Evolutionary conservation across 306 rosid genomes (phyloP).

Genomic region (Prunus campanulata): DNA sequence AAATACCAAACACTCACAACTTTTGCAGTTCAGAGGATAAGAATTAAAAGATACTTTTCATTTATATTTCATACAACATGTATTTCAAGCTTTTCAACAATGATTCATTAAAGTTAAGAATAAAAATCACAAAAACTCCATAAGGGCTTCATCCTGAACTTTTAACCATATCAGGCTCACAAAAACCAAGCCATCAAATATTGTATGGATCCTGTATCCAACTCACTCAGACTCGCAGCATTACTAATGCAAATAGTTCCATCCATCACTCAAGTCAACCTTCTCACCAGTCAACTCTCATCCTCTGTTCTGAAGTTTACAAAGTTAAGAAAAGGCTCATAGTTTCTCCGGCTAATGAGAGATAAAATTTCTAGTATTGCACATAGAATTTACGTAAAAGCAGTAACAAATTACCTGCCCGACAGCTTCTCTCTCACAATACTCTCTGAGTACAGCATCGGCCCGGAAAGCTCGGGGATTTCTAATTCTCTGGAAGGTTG

Average conservation of each 20-base stretch:
- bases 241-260: background rate
- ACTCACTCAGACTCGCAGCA: background rate
- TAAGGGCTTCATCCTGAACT: background rate
- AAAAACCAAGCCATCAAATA: background rate
- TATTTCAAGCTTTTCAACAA: background rate
- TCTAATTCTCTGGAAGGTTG: slow-evolving; percentile 66
- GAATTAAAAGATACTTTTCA: background rate
- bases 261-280: background rate
- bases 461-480: slow-evolving; percentile 80
- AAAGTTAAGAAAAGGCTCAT: background rate
- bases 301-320: background rate
- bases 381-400: slow-evolving; percentile 9
- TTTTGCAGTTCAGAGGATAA: background rate
- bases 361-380: background rate
- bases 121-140: background rate
- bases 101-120: background rate
- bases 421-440: slow-evolving; percentile 81
- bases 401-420: slow-evolving; percentile 67
- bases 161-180: background rate
- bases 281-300: background rate
- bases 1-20: background rate
- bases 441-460: slow-evolving; percentile 74
- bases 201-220: background rate
- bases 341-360: background rate
- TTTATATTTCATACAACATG: background rate